Conservation (phyloP, 2,329 filamentous ascomycete genomes). For the Penicillium sp. region DNA sequence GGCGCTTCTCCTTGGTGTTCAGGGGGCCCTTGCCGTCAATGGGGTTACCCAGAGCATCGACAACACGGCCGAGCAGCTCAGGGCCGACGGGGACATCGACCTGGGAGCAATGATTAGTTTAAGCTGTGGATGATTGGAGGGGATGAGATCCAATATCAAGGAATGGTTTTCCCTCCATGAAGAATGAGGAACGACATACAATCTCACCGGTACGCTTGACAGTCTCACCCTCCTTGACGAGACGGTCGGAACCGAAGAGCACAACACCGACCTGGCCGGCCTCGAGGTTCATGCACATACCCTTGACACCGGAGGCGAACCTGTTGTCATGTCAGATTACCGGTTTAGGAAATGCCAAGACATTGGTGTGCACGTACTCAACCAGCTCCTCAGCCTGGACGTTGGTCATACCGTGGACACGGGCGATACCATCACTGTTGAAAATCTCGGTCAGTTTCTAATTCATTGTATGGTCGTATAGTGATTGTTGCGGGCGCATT, state of each 20-base stretch:
- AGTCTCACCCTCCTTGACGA: slow-evolving; percentile 98
- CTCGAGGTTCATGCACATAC: slow-evolving; percentile 99
- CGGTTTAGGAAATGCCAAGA: slow-evolving; percentile 15
- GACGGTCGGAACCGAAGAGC: slow-evolving; percentile 99
- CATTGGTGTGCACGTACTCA: slow-evolving; percentile 64
- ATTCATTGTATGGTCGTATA: slow-evolving; percentile 6
- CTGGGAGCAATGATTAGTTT: slow-evolving; percentile 45
- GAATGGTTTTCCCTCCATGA: slow-evolving; percentile 1
- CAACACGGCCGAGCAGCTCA: slow-evolving; percentile 93
- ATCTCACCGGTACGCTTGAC: slow-evolving; percentile 99
- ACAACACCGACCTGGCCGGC: slow-evolving; percentile 99
- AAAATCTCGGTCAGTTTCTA: slow-evolving; percentile 19
- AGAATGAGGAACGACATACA: slow-evolving; percentile 56
- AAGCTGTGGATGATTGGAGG: not conserved
- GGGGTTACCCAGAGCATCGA: slow-evolving; percentile 97
- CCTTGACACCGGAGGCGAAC: slow-evolving; percentile 99
- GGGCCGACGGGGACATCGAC: slow-evolving; percentile 93
- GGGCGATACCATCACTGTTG: slow-evolving; percentile 97
- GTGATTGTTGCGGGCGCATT: slow-evolving; percentile 17
- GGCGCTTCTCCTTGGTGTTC: slow-evolving; percentile 84
- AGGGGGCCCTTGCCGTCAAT: slow-evolving; percentile 99
- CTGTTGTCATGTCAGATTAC: slow-evolving; percentile 47
- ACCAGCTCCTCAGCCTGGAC: slow-evolving; percentile 99
- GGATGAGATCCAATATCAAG: slow-evolving; percentile 4
- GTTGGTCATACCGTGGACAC: slow-evolving; percentile 99